These are phyloP conservation scores for Bidens hawaiensis DNA, from an alignment of 140 eudicot genomes.

Conservation along the genomic window DNA sequence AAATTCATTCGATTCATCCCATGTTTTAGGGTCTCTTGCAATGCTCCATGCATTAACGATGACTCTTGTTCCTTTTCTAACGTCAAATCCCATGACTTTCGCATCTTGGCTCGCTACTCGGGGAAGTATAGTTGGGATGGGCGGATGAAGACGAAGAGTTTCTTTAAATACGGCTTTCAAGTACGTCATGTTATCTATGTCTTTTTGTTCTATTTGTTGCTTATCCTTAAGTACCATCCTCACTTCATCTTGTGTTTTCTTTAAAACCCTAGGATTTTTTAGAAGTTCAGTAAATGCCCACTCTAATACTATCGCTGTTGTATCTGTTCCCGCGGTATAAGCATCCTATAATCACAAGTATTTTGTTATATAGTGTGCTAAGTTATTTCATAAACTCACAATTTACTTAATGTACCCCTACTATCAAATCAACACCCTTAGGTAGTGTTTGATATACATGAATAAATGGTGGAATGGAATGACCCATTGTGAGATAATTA, in stretches of 20 bases:
- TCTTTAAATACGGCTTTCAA: slow-evolving; percentile 60
- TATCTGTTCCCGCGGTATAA: slow-evolving; percentile 67
- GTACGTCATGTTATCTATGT: slow-evolving; percentile 47
- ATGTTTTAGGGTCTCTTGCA: slow-evolving; percentile 41
- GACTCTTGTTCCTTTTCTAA: slow-evolving; percentile 33
- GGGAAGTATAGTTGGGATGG: slow-evolving; percentile 47
- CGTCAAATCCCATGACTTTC: slow-evolving; percentile 38
- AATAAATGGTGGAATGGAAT: too few species aligned
- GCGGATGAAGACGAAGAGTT: slow-evolving; percentile 52
- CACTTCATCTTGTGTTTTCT: slow-evolving; percentile 42
- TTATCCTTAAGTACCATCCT: slow-evolving; percentile 26
- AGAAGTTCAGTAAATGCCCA: slow-evolving; percentile 63
- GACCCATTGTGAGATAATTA: too few species aligned
- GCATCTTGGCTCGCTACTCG: slow-evolving; percentile 31
- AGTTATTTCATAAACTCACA: too few species aligned
- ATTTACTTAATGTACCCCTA: too few species aligned
- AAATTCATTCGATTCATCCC: slow-evolving; percentile 41
- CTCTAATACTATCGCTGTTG: slow-evolving; percentile 39
- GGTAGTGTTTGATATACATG: too few species aligned
- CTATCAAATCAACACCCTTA: too few species aligned
- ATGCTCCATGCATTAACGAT: slow-evolving; percentile 43
- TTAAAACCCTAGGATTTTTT: slow-evolving; percentile 41
- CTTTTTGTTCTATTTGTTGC: slow-evolving; percentile 29
- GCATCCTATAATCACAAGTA: slow-evolving; percentile 34
- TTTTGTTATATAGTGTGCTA: too few species aligned